Evolutionary conservation across 2,329 filamentous ascomycete genomes (phyloP), one percentile per base, ranked within the genome.

Genomic region (Xylaria sp.): DNA sequence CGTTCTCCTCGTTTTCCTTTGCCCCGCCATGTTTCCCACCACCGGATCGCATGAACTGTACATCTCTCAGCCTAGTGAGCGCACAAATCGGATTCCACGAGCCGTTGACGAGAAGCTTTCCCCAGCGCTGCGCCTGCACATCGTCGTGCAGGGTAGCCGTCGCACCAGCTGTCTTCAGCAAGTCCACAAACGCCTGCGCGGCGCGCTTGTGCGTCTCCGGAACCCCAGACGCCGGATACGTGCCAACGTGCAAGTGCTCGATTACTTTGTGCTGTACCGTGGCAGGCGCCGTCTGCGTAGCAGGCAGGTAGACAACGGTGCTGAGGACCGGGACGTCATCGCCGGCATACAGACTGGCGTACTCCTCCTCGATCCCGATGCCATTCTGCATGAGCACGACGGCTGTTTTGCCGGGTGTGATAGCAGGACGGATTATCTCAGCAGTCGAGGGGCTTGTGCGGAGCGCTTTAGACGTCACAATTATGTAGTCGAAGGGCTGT

Each of bases 321-420:
- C 83, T 86, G 33, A 89, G 74, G 28, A 89, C 76, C 1, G 85
- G 81, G n/a, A 71, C 65, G 17, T 70, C 62, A 66, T 85, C 87
- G 0, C 75, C 59, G 0, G 86, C 85, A 69, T 84, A 88, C 4
- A 79, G 75, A 0, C 67, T 63, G 0, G 74, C 74, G 65, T 85
- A 87, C 61, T 85, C 83, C 3, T 83, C 80, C 74, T 89, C 87
- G 67, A 88, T 86, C 7, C 80, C 82, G 60, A 89, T 83, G 15
- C 87, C 87, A 71, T 89, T 89, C 72, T 89, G 87, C 38, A 88
- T 78, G 6, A 89, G 80, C n/a, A 85, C 85, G 49, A 89, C 83
- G 6, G 81, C 79, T 0, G 86, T 88, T 15, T 40, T 67, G 9
- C 63, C 71, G 15, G 68, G 59, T 17, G 68, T 65, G 11, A 78